Base-by-base conservation (phyloP, 2,329 filamentous ascomycete genomes). In the Alternaria angustiovoidea region DNA sequence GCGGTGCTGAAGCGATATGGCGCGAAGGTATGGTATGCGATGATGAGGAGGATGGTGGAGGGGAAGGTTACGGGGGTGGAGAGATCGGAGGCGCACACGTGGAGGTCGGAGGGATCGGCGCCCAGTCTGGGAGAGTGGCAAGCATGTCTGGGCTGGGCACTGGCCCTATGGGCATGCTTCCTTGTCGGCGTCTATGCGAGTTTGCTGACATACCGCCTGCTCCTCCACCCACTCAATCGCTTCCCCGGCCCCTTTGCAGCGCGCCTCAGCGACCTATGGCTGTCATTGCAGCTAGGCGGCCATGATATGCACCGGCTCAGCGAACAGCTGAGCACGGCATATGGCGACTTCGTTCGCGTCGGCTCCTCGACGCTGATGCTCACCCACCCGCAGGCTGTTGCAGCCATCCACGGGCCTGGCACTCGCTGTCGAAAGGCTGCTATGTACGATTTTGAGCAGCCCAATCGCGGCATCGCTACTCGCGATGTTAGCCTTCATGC, bases 371-470 rank as follows among this genome's bases (percentile, higher is more conserved):
- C 39, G 38, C 51, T 54, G 38, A 43, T 42, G 51, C 39, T 43
- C 14, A 54, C 39, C 44, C 32, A 56, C 34, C 43, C 54, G 8
- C 42, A 24, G 12, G 54, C 36, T 14, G 43, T 49, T 12, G 26
- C 43, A 8, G 54, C 54, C 26, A 39, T 56, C 24, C 26, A 49
- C 38, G 54, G 54, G 24, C 54, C 54, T 7, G 36, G 47, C 24
- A 41, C 14, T n/a, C 36, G 16, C 20, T 57, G 54, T 42, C 34
- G 32, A 28, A 49, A 43, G 34, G 54, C 54, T 3, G 54, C 34
- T 16, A 41, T 36, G 54, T 57, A 57, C 38, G 54, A 57, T 32
- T 30, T 57, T 14, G 32, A 32, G 36, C 36, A 42, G 20, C 44
- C 54, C 20, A 38, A 46, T 20, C 36, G 36, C 28, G 54, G 43